These are phyloP conservation scores for Cucumis cinereus DNA, from an alignment of 306 rosid genomes.

Conservation along the genomic window DNA sequence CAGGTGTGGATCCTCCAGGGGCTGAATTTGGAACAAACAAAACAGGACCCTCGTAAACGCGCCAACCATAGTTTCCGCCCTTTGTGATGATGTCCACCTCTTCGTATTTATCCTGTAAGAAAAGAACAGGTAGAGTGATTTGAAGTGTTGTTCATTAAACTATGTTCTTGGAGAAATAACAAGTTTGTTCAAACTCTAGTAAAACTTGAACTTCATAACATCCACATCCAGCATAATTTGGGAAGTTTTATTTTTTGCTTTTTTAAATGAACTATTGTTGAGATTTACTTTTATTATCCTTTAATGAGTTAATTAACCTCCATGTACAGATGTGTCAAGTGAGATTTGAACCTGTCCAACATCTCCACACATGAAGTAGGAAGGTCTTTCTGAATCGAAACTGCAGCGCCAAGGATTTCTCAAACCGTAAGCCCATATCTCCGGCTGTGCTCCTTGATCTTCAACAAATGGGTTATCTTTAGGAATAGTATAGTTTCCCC, in stretches of 20 bases:
- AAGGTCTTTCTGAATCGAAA: slow-evolving; percentile 71
- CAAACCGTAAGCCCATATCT: slow-evolving; percentile 82
- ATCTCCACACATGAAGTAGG: slow-evolving; percentile 86
- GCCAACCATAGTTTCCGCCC: slow-evolving; percentile 98
- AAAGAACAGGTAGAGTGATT: background rate
- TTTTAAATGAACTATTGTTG: background rate
- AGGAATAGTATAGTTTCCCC: slow-evolving; percentile 94
- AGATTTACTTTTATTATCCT: background rate
- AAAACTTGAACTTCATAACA: background rate
- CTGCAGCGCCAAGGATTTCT: slow-evolving; percentile 99
- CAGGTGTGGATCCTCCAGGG: slow-evolving; percentile 48
- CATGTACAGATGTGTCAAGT: background rate
- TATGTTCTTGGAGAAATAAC: background rate
- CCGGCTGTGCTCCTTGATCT: slow-evolving; percentile 52
- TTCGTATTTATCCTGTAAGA: slow-evolving; percentile 62
- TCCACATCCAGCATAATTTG: background rate
- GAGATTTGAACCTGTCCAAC: slow-evolving; percentile 58
- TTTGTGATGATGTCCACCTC: slow-evolving; percentile 87
- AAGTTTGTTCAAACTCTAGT: background rate
- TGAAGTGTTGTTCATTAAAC: background rate
- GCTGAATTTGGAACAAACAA: slow-evolving; percentile 23
- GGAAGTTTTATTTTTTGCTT: background rate
- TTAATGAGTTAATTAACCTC: background rate
- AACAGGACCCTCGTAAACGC: slow-evolving; percentile 64
- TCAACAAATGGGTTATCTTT: slow-evolving; percentile 67